Evolutionary conservation across 345 rosid genomes (phyloP), one percentile per base, ranked within the genome.

Genomic region (Passiflora organensis): DNA sequence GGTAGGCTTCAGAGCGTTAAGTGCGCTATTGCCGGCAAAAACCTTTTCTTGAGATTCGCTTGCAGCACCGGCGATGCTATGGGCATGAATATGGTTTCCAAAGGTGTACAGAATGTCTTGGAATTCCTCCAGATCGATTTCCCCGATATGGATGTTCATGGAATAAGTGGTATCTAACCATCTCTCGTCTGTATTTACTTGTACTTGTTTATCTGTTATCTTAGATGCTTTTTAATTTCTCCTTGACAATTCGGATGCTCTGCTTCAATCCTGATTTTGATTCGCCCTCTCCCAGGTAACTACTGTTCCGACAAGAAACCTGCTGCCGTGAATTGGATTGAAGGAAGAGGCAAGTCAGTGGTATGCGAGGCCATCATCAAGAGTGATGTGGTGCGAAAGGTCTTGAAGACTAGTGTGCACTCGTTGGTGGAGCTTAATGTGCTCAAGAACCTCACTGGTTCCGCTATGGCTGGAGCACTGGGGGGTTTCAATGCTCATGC

Each of bases 401-500:
- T 76, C 20, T 44, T 76, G 51, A 76, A 76, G 58, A 76, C 80
- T 2, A 71, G 47, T 6, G 76, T 76, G 11, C 53, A 43, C 22
- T 32, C 74, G 12, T 52, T 76, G 51, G 76, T 67, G 18, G 80
- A 76, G 73, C 80, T 76, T 38, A 76, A 76, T 50, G 61, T 67
- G 80, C 73, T 71, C 45, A 76, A 76, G 76, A 76, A 76, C 58
- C 73, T 76, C 10, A 55, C 76, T 12, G 80, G 80, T 37, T 76
- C 80, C 2, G 80, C 80, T 22, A 45, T 76, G 76, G 80, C 80
- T 2, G 80, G 76, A 39, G 80, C 80, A 25, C 65, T 76, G 10
- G 80, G 80, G 2, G 80, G 80, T n/a, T 76, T 76, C 58, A 76
- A 76, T 56, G 80, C 80, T 45, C 80, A 76, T 9, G 80, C 80